These are phyloP conservation scores for Tulasnella sp. DNA, from an alignment of 768 basidiomycete genomes.

Conservation along the genomic window DNA sequence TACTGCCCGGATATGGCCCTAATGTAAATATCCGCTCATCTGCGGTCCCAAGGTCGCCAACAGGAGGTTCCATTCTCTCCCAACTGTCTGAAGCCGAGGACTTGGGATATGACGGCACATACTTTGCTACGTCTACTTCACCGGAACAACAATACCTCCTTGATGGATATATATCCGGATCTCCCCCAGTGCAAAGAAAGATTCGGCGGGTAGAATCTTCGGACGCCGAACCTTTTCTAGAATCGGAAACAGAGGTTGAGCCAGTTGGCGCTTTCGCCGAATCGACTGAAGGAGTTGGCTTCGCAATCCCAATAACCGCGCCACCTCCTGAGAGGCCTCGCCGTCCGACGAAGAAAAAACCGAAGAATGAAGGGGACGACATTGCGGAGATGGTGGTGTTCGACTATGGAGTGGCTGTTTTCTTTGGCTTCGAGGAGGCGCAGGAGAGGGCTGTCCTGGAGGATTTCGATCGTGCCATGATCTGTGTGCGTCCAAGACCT, in stretches of 20 bases:
- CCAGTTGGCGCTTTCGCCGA: not conserved
- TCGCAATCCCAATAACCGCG: constrained; percentile 27
- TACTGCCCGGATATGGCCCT: constrained; percentile 86
- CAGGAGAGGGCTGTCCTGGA: constrained; percentile 82
- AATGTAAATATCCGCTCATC: constrained; percentile 84
- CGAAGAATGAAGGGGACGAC: constrained; percentile 16
- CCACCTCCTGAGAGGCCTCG: constrained; percentile 25
- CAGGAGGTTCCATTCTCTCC: constrained; percentile 57
- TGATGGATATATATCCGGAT: constrained; percentile 60
- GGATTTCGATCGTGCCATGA: constrained; percentile 69
- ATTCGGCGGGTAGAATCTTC: not conserved
- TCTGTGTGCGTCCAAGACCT: constrained; percentile 55
- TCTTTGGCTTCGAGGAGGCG: constrained; percentile 76
- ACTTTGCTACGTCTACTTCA: constrained; percentile 48
- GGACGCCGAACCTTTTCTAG: not conserved
- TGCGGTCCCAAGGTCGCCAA: constrained; percentile 49
- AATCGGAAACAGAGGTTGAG: constrained; percentile 18
- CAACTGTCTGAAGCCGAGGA: constrained; percentile 85
- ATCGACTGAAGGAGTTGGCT: not conserved
- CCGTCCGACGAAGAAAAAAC: not conserved
- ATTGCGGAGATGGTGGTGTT: constrained; percentile 43
- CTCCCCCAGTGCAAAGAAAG: constrained; percentile 29
- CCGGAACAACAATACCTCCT: constrained; percentile 33
- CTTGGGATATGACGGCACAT: constrained; percentile 80
- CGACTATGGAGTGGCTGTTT: constrained; percentile 81